Evolutionary conservation across 192 early-diverging fungal species (phyloP).

Genomic region (Coemansia sp.): DNA sequence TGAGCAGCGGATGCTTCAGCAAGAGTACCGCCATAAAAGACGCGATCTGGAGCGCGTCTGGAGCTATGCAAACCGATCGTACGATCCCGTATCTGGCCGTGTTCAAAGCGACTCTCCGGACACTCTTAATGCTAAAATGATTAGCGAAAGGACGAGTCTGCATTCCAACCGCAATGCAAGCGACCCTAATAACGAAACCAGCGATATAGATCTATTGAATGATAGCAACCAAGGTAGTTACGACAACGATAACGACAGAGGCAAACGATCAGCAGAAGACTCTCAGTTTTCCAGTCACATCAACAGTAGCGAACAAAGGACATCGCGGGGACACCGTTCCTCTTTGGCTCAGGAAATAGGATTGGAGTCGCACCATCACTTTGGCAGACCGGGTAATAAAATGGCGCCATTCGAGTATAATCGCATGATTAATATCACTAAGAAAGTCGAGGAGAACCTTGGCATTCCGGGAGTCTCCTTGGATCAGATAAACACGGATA

Average conservation of each 20-base stretch:
- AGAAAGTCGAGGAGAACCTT: constrained; percentile 34
- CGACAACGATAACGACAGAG: too few relatives aligned
- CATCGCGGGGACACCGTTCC: too few relatives aligned
- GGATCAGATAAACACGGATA: constrained; percentile 16
- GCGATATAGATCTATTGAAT: background rate
- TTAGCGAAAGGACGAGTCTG: background rate
- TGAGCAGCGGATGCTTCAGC: constrained; percentile 31
- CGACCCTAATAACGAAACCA: background rate
- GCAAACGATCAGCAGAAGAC: too few relatives aligned
- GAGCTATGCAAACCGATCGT: constrained; percentile 31
- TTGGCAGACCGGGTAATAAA: constrained; percentile 6
- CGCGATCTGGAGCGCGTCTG: constrained; percentile 23
- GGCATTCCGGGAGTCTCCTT: constrained; percentile 38
- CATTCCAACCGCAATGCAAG: background rate
- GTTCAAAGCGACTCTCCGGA: background rate
- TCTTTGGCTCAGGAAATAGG: too few relatives aligned
- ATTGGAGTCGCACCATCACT: constrained; percentile 3
- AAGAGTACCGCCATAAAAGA: constrained; percentile 22
- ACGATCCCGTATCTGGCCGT: constrained; percentile 3
- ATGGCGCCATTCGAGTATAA: constrained; percentile 42
- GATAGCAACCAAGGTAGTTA: too few relatives aligned
- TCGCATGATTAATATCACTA: constrained; percentile 24
- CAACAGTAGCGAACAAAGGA: too few relatives aligned
- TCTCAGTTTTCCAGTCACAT: too few relatives aligned
- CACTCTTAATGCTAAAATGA: background rate